Percentiles rank a stretch among this genome's conserved stretches.
Conservation (phyloP, 2,329 filamentous ascomycete species). For the Ophioceras dolichostomum region DNA sequence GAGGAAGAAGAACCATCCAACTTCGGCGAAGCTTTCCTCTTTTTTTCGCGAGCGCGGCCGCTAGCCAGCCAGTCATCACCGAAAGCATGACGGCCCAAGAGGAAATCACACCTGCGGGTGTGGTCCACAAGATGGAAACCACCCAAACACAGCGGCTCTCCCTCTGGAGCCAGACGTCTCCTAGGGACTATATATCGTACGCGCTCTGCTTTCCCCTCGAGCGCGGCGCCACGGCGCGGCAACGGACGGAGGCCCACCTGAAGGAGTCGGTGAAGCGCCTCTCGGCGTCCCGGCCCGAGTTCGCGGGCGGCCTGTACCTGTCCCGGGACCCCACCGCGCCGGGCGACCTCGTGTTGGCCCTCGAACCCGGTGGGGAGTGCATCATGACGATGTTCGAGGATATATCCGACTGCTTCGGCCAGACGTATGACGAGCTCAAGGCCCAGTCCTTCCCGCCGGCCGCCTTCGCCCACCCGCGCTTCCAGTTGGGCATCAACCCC, state of each 20-base stretch:
- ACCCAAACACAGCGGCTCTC: too few species aligned
- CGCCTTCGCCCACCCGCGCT: conserved; percentile 15
- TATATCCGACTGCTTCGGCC: conserved; percentile 9
- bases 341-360: conserved; percentile 6
- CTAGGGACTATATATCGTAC: conserved; percentile 1
- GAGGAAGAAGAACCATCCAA: too few species aligned
- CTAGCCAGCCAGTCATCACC: too few species aligned
- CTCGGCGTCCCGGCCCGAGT: conserved; percentile 12
- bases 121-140: too few species aligned
- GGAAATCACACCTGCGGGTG: too few species aligned
- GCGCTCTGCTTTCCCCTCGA: conserved; percentile 1
- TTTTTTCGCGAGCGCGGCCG: too few species aligned
- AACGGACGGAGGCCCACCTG: too few species aligned
- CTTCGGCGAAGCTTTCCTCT: too few species aligned
- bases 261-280: too few species aligned
- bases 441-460: conserved; percentile 15
- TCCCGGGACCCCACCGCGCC: conserved; percentile 3
- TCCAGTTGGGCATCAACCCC: conserved; percentile 6
- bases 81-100: too few species aligned
- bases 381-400: conserved; percentile 7
- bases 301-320: conserved; percentile 13
- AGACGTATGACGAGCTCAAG: conserved; percentile 14
- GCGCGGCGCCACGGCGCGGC: not conserved
- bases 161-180: conserved; percentile 3
- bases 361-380: too few species aligned